These are phyloP conservation scores for Moesziomyces parantarcticus DNA, from an alignment of 1,284 basidiomycete species.

Conservation along the genomic window DNA sequence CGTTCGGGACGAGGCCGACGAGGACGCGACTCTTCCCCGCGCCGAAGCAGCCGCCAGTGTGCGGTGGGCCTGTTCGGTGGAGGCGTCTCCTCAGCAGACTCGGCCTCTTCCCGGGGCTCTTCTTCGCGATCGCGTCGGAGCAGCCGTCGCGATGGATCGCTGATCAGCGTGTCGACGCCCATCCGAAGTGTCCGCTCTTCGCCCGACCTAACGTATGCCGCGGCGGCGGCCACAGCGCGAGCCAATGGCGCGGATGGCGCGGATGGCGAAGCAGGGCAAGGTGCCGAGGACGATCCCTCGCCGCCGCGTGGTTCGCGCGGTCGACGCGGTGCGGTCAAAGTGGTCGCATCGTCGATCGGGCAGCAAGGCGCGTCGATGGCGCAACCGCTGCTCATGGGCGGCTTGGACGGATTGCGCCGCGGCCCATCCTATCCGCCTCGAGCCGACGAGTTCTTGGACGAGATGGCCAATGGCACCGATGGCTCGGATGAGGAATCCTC, in stretches of 20 bases:
- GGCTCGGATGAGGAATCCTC: slow-evolving; percentile 4
- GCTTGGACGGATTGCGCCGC: slow-evolving; percentile 25
- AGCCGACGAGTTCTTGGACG: slow-evolving; percentile 31
- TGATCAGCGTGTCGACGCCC: slow-evolving; percentile 15
- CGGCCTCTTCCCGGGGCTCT: not conserved
- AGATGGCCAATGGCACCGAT: not conserved
- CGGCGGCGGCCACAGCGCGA: slow-evolving; percentile 18
- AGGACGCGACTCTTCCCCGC: slow-evolving; percentile 34
- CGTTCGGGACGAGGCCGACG: slow-evolving; percentile 10
- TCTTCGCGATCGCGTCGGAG: slow-evolving; percentile 12
- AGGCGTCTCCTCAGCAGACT: slow-evolving; percentile 9
- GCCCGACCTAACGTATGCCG: slow-evolving; percentile 47
- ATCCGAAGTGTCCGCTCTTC: slow-evolving; percentile 51
- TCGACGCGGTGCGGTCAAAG: slow-evolving; percentile 50
- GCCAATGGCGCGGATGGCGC: slow-evolving; percentile 5
- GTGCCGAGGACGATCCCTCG: slow-evolving; percentile 7
- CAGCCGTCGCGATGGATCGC: slow-evolving; percentile 16
- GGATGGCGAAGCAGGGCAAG: slow-evolving; percentile 3
- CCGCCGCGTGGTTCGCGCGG: slow-evolving; percentile 44
- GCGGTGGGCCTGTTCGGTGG: slow-evolving; percentile 57
- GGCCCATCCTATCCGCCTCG: slow-evolving; percentile 46
- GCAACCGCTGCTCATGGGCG: slow-evolving; percentile 22
- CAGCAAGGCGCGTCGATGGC: slow-evolving; percentile 10
- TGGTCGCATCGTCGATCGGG: slow-evolving; percentile 41
- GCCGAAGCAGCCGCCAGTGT: slow-evolving; percentile 43